Base-by-base conservation (phyloP, 1,139 yeast genomes). In the Pichia sp. region DNA sequence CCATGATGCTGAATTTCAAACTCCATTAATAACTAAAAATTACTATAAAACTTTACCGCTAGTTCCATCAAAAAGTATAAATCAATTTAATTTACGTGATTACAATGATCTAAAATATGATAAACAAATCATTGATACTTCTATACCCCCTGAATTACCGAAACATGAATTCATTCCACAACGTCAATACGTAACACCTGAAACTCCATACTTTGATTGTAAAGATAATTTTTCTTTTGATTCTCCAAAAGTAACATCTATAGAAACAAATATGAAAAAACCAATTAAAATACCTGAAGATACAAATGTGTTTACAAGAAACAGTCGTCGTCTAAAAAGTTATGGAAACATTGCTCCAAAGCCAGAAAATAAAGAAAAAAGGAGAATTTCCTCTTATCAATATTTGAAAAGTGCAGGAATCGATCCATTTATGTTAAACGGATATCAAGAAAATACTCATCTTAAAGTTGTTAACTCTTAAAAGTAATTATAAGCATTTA, bases 401-500 rank as follows among this genome's bases (percentile, higher is more conserved):
- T 54, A 53, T 36, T 42, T 56, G 8, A 25, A 42, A 35, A 36
- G 40, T 8, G 53, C 41, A 5, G 56, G 57, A 9, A 52, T 56
- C 14, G 50, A 50, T n/a, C 57, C 59, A 10, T 51, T 46, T 22
- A 54, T 55, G 56, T 33, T 56, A 6, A 40, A 40, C n/a, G 61
- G 61, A 9, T 57, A 55, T 41, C 54, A 55, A 35, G 48, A 49
- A 25, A 25, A 38, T 35, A 24, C 33, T 24, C 33, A 15, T 5
- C 28, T 36, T 3, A 38, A 28, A 27, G 34, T 38, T 6, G 22
- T 21, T 5, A 41, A 44, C 29, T 29, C 32, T n/a, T 24, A 21
- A 28, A 20, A 20, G 6, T 10, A n/a, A 6, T 11, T 18, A 10
- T 18, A 31, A 15, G 20, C 14, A 18, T 36, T 19, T 16, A 24